A percentile compares a stretch with the other conserved stretches of the same genome.
phyloP scores from a whole-genome alignment of 2,329 filamentous ascomycete genomes.

The Coniochaeta prunicola region DNA sequence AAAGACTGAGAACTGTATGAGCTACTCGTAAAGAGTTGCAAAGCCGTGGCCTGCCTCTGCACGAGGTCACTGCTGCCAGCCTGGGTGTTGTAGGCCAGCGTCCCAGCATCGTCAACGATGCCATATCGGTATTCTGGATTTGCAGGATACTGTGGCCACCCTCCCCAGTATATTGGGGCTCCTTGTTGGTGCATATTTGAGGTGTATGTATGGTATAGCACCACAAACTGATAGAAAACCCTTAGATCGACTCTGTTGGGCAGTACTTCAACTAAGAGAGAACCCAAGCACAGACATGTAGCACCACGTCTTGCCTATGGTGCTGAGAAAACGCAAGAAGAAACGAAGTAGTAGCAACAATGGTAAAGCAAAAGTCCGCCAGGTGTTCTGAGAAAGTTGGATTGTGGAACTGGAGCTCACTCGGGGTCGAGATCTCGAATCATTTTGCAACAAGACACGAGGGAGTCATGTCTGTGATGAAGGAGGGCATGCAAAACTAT shows the following conservation, averaged over 20 bases:
- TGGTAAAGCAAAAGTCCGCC: conserved; percentile 13
- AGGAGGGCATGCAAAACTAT: neutral
- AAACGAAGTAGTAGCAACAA: conserved; percentile 4
- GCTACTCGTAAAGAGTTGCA: conserved; percentile 38
- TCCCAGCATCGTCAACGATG: conserved; percentile 36
- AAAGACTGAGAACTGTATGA: conserved; percentile 37
- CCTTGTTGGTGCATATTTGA: conserved; percentile 36
- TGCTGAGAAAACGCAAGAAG: neutral
- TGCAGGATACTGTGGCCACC: conserved; percentile 42
- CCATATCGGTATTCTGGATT: conserved; percentile 28
- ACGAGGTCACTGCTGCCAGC: conserved; percentile 27
- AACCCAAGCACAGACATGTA: conserved; percentile 1
- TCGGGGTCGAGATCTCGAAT: neutral
- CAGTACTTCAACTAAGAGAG: neutral
- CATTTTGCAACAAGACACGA: neutral
- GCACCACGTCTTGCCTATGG: neutral
- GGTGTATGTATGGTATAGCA: conserved; percentile 33
- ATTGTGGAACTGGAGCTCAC: neutral
- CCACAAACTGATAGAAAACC: conserved; percentile 16
- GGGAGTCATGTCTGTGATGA: neutral
- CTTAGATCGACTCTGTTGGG: conserved; percentile 15
- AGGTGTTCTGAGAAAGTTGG: conserved; percentile 10
- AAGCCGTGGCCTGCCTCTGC: conserved; percentile 34
- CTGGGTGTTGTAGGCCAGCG: conserved; percentile 44
- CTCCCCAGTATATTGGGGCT: conserved; percentile 42